These are phyloP conservation scores for Hyaloperonospora brassicae DNA, from an alignment of 352 stramenopile species.

Conservation along the genomic window DNA sequence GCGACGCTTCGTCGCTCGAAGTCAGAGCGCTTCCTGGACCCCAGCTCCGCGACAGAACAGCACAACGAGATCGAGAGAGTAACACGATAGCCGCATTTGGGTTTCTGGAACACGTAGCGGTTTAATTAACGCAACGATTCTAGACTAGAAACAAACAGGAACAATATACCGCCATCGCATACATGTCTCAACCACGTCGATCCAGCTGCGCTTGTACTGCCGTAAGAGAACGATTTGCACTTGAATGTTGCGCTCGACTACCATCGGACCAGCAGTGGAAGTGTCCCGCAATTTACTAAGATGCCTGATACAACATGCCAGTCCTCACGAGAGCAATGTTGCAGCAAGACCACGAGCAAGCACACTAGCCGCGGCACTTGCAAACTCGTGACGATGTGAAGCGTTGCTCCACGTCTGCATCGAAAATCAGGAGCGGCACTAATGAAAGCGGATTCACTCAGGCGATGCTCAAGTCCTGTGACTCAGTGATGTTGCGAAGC, in stretches of 20 bases:
- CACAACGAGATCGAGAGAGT: constrained; percentile 73
- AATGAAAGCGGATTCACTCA: constrained; percentile 72
- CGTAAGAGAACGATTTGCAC: constrained; percentile 82
- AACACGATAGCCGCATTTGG: constrained; percentile 52
- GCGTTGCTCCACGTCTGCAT: constrained; percentile 56
- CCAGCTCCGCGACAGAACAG: constrained; percentile 80
- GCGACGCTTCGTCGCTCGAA: constrained; percentile 71
- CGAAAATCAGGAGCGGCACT: constrained; percentile 61
- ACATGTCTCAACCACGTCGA: constrained; percentile 67
- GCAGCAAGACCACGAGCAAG: constrained; percentile 55
- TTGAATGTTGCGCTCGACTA: constrained; percentile 79
- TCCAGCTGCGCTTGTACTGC: constrained; percentile 74
- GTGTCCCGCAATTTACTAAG: constrained; percentile 69
- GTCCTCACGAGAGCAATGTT: constrained; percentile 33
- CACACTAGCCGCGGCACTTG: constrained; percentile 80
- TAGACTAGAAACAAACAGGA: constrained; percentile 59
- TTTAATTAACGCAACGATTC: constrained; percentile 20
- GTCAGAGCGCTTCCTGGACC: constrained; percentile 80
- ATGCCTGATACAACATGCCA: constrained; percentile 64
- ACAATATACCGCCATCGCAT: constrained; percentile 46
- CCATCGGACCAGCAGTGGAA: constrained; percentile 56
- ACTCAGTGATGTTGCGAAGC: constrained; percentile 3
- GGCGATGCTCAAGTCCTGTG: constrained; percentile 41
- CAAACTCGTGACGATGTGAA: constrained; percentile 37
- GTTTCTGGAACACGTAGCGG: constrained; percentile 58